Base-by-base conservation (phyloP, 352 stramenopile species). In the Pythium apleroticum region DNA sequence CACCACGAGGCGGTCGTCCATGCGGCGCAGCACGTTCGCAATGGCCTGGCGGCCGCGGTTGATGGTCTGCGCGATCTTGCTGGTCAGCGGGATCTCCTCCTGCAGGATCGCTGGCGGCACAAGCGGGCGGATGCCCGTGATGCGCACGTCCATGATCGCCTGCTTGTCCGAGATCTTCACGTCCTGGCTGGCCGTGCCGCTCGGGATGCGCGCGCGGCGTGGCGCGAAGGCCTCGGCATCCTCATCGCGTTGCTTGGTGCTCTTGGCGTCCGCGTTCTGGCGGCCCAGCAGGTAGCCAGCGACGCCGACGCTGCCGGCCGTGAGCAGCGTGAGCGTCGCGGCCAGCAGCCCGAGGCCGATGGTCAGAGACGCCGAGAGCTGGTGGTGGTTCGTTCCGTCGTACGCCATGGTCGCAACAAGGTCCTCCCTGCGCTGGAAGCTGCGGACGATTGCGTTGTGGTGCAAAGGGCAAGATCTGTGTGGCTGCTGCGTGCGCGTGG, bases 81-180 rank as follows among this genome's bases (percentile, higher is more conserved):
- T 74, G 20, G 75, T 86, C 11, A 93, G 73, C 35, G 87, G 84
- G 52, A 96, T 91, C 78, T 96, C 87, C 58, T 96, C 89, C 25
- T 84, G 70, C 37, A 96, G 60, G 61, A 88, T 91, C 57, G 89
- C 89, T 0, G 89, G 89, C n/a, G 89, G 85, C 57, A 96, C 86
- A 28, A 96, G 80, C 66, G 89, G 89, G 0, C 86, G 87, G 52
- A 96, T 94, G 55, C 80, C 83, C 43, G 79, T 83, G 66, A 96
- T 95, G 68, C 88, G 88, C 66, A 95, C 87, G 67, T 96, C 88
- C 60, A 95, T 77, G 37, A 96, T 91, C 6, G 83, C 76, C 53
- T 91, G 84, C 71, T 89, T 93, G 74, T 95, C 87, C 65, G 81
- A 80, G 73, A 93, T 89, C 60, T 89, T 89, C 48, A 93, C 82